Evolutionary conservation across 1,284 basidiomycete genomes (phyloP), one percentile per base, ranked within the genome.

Genomic region (Ganoderma sinense): DNA sequence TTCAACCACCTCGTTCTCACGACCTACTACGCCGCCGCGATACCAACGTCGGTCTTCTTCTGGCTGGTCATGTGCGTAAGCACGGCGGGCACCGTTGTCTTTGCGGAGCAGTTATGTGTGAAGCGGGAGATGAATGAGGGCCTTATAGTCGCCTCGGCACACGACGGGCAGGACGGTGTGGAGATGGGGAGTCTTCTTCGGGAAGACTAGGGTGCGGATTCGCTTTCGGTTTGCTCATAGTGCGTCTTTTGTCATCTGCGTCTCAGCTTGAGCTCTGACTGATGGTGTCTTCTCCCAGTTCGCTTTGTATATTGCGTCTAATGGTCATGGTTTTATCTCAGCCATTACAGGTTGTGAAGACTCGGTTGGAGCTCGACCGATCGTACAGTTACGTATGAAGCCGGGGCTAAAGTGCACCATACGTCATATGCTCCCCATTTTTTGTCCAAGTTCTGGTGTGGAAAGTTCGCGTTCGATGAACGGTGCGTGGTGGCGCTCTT

Each of bases 101-200:
- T 92, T 36, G 94, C 95, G 1, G 97, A 99, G 79, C 95, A 98
- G 76, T 84, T 97, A 16, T 98, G 97, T 79, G 95, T 99, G 56
- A 91, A 90, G 78, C 83, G 97, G 61, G 97, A 99, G 82, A 96
- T 99, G 95, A 83, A 84, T 31, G 94, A 97, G 76, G 96, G 96
- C 2, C 82, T 98, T 67, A 87, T 86, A 58, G 87, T 92, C 43
- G 82, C 82, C 62, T 79, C 85, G 66, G 76, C 83, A 18, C 83
- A 83, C 26, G 79, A 80, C 39, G 73, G 63, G 4, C 79, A 81
- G 29, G 80, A 83, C 58, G 69, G 51, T 48, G 84, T 93, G 82
- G 92, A 93, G 79, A 85, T 93, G 85, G 90, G 88, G 29, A 82
- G 80, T 58, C 77, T 90, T 58, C 80, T 84, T 78, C 74, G 82